These are phyloP conservation scores for Leccinum obscurum DNA, from an alignment of 768 basidiomycete genomes.

Conservation along the genomic window DNA sequence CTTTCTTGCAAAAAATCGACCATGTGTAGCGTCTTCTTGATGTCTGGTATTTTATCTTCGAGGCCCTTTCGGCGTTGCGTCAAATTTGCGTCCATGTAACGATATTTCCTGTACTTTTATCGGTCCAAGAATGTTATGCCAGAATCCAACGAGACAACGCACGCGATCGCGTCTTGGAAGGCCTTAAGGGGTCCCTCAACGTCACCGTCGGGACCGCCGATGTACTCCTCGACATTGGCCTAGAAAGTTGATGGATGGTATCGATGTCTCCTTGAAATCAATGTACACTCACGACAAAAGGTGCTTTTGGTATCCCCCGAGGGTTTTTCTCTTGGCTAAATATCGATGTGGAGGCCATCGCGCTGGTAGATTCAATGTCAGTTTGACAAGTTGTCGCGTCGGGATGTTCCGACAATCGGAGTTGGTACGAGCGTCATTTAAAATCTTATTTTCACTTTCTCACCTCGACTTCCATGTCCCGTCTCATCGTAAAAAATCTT, in stretches of 20 bases:
- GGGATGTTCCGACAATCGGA: constrained; percentile 29
- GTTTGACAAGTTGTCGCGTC: background rate
- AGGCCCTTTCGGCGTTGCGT: constrained; percentile 74
- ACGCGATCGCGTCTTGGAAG: constrained; percentile 95
- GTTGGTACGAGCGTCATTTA: constrained; percentile 3
- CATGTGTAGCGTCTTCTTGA: constrained; percentile 88
- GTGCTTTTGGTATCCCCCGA: constrained; percentile 92
- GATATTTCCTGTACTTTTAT: constrained; percentile 80
- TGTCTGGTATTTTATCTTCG: constrained; percentile 95
- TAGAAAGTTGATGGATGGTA: constrained; percentile 32
- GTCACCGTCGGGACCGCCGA: constrained; percentile 76
- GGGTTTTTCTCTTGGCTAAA: constrained; percentile 65
- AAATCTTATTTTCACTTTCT: background rate
- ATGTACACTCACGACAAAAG: constrained; percentile 77
- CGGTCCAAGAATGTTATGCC: constrained; percentile 17
- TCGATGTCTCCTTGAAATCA: background rate
- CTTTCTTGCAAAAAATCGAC: constrained; percentile 77
- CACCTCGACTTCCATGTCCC: constrained; percentile 55
- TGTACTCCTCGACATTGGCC: constrained; percentile 85
- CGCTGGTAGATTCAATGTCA: background rate
- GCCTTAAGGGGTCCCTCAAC: constrained; percentile 75
- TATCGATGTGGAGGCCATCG: constrained; percentile 30
- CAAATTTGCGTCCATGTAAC: constrained; percentile 92
- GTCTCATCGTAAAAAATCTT: constrained; percentile 81
- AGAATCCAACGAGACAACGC: constrained; percentile 34